phyloP scores from a whole-genome alignment of 106 monocot genomes.

The Cymbidium sinense region DNA sequence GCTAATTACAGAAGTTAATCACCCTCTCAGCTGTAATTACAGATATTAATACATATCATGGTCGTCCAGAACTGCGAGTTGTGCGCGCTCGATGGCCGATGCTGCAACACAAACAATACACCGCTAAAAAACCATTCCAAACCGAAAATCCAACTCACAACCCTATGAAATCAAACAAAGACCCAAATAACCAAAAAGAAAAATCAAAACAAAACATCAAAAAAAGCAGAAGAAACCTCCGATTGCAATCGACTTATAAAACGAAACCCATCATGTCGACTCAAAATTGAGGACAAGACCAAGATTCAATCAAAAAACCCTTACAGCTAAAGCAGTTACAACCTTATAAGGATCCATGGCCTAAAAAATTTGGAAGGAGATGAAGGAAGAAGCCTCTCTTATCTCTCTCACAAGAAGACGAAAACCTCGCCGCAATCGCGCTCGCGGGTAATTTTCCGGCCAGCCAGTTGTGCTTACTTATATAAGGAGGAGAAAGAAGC shows the following conservation, averaged over 20 bases:
- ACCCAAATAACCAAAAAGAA: background rate
- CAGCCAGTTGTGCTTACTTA: background rate
- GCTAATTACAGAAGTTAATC: too few relatives aligned
- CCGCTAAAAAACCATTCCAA: background rate
- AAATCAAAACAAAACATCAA: too few relatives aligned
- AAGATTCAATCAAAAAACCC: background rate
- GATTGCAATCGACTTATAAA: background rate
- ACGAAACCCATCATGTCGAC: background rate
- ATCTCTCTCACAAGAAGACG: too few relatives aligned
- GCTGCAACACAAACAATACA: constrained; percentile 30
- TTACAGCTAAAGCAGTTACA: background rate
- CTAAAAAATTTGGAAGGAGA: background rate
- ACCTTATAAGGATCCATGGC: constrained; percentile 82
- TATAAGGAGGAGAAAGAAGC: background rate
- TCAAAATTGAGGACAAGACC: background rate
- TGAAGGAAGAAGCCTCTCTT: too few relatives aligned
- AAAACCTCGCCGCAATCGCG: background rate
- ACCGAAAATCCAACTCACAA: background rate
- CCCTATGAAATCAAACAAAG: background rate
- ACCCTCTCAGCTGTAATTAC: too few relatives aligned
- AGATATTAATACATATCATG: too few relatives aligned
- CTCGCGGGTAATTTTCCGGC: background rate
- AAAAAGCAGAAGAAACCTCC: background rate
- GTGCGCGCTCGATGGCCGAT: constrained; percentile 76
- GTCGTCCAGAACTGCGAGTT: constrained; percentile 78